Conservation (phyloP, 2,329 filamentous ascomycete species). For the Pleomassaria siparia region DNA sequence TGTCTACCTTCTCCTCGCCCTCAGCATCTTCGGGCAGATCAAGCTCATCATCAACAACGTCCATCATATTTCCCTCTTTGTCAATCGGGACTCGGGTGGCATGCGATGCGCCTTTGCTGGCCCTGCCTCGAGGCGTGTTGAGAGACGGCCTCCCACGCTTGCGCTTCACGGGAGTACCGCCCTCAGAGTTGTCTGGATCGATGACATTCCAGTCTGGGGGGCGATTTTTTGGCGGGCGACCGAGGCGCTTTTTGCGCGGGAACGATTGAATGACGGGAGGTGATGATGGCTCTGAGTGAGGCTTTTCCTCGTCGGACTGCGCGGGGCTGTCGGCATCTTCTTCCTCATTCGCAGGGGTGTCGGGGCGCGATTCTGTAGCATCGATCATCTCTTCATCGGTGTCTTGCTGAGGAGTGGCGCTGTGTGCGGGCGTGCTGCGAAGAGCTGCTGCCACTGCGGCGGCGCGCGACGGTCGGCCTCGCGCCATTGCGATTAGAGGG, state of each 20-base stretch:
- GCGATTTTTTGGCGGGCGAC: conserved; percentile 81
- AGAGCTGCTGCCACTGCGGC: conserved; percentile 28
- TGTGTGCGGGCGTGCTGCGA: conserved; percentile 40
- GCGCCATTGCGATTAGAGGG: conserved; percentile 31
- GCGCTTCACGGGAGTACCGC: conserved; percentile 52
- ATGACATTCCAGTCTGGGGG: conserved; percentile 72
- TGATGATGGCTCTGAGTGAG: conserved; percentile 49
- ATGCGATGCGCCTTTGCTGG: conserved; percentile 68
- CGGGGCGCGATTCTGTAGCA: conserved; percentile 34
- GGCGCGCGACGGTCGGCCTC: conserved; percentile 40
- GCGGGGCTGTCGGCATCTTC: conserved; percentile 44
- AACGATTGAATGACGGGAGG: conserved; percentile 59
- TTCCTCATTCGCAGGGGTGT: conserved; percentile 52
- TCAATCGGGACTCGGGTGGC: conserved; percentile 84
- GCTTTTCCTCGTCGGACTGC: conserved; percentile 52
- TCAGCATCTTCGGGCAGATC: conserved; percentile 82
- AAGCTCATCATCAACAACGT: conserved; percentile 90
- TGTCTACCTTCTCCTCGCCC: conserved; percentile 92
- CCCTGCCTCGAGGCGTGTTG: conserved; percentile 69
- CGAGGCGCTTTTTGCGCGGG: conserved; percentile 71
- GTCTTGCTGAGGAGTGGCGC: conserved; percentile 39
- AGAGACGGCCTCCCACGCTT: conserved; percentile 53
- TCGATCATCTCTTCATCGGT: conserved; percentile 41
- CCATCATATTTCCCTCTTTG: conserved; percentile 88
- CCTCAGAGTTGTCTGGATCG: conserved; percentile 52